These are phyloP conservation scores for Desmodesmus armatus DNA, from an alignment of 139 green algal species.

Conservation along the genomic window DNA sequence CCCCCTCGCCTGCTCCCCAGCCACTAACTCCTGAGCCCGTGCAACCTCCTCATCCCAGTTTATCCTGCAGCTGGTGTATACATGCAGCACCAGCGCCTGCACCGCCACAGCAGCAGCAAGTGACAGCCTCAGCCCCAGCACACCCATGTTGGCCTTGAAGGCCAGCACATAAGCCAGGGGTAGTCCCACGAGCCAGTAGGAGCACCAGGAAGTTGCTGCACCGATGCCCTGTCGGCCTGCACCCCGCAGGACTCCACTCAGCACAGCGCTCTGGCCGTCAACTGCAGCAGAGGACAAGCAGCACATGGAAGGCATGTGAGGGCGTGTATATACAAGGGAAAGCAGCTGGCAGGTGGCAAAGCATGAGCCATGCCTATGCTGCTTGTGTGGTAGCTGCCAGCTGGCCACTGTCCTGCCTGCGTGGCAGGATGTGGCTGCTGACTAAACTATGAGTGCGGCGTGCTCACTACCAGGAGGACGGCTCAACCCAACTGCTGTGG, in stretches of 20 bases:
- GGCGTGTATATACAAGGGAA: not conserved
- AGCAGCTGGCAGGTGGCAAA: not conserved
- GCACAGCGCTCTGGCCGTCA: slow-evolving; percentile 21
- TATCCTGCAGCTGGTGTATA: not conserved
- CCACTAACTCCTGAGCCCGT: slow-evolving; percentile 1
- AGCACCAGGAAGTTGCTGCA: not conserved
- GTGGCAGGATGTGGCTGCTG: too few species aligned
- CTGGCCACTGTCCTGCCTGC: too few species aligned
- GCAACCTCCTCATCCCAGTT: slow-evolving; percentile 14
- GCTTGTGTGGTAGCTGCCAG: too few species aligned
- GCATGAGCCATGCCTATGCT: too few species aligned
- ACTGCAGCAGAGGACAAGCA: not conserved
- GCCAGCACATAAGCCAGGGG: slow-evolving; percentile 19
- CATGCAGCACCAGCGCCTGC: slow-evolving; percentile 19
- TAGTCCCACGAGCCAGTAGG: slow-evolving; percentile 10
- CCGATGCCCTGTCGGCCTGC: slow-evolving; percentile 26
- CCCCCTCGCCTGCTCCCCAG: not conserved
- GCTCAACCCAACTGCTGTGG: too few species aligned
- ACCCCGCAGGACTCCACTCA: slow-evolving; percentile 7
- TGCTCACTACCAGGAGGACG: too few species aligned
- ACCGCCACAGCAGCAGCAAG: not conserved
- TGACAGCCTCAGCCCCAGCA: not conserved
- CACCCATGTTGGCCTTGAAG: slow-evolving; percentile 1
- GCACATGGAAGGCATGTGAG: not conserved
- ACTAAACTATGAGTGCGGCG: too few species aligned